Conservation (phyloP, 176 grass and related monocot genomes). For the Musa troglodytarum region DNA sequence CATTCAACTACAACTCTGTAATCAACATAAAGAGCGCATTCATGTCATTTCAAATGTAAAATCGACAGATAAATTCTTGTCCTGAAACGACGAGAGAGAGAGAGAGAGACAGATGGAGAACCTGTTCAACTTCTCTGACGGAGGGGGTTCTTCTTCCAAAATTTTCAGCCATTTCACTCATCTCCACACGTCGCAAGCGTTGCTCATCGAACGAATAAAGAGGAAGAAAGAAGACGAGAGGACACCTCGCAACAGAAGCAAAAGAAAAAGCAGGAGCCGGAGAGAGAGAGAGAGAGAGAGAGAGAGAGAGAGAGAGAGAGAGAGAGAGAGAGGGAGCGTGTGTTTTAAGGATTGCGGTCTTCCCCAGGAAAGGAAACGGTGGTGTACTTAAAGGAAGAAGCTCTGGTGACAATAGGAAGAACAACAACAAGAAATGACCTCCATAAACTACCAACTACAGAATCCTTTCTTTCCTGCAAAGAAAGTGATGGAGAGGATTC, state of each 20-base stretch:
- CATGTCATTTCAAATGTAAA: background rate
- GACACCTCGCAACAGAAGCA: slow-evolving; percentile 45
- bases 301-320: slow-evolving; percentile 22
- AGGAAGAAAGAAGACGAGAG: slow-evolving; percentile 38
- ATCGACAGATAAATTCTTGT: slow-evolving; percentile 4
- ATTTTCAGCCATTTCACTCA: slow-evolving; percentile 50
- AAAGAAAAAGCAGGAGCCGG: slow-evolving; percentile 22
- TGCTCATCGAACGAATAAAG: slow-evolving; percentile 29
- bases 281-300: slow-evolving; percentile 23
- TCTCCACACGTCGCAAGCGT: slow-evolving; percentile 14
- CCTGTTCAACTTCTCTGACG: slow-evolving; percentile 60
- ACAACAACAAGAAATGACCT: background rate
- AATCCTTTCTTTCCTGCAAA: background rate
- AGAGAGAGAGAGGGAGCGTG: slow-evolving; percentile 1
- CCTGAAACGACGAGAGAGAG: background rate
- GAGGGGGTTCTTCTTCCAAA: slow-evolving; percentile 46
- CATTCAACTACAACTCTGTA: background rate
- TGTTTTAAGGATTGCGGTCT: slow-evolving; percentile 23
- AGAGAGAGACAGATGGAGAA: background rate
- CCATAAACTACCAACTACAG: slow-evolving; percentile 3
- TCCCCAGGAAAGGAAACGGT: slow-evolving; percentile 50
- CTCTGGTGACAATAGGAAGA: background rate
- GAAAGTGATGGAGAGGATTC: slow-evolving; percentile 24
- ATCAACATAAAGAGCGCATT: background rate
- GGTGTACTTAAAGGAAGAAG: slow-evolving; percentile 28